A percentile compares a stretch with the other conserved stretches of the same genome.
Evolutionary conservation across 73 alveolate species (phyloP).

Genomic region (Paraurostyla sp.): DNA sequence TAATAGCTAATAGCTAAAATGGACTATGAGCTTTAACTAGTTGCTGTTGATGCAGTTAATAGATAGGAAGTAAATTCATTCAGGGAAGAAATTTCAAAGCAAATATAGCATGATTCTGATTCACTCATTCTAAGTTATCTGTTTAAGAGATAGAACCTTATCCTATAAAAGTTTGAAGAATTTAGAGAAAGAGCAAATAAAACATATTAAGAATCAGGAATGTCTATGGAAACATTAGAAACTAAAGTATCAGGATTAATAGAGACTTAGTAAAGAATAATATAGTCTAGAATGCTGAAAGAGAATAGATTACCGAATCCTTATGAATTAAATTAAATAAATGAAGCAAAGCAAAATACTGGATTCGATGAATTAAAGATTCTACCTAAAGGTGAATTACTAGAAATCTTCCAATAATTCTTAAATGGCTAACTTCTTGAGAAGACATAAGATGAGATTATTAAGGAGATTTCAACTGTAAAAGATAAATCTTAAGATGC

Average conservation of each 20-base stretch:
- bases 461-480: constrained; percentile 5
- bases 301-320: not conserved
- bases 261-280: not conserved
- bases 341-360: not conserved
- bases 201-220: not conserved
- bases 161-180: constrained; percentile 25
- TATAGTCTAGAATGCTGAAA: not conserved
- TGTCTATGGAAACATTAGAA: not conserved
- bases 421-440: not conserved
- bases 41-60: too few species aligned
- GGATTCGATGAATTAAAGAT: not conserved
- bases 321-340: not conserved
- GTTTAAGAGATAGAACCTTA: not conserved
- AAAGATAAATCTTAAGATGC: not conserved
- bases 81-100: not conserved
- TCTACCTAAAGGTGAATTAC: not conserved
- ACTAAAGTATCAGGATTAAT: not conserved
- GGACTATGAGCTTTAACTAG: too few species aligned
- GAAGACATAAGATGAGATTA: not conserved
- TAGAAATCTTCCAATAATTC: not conserved
- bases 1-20: too few species aligned
- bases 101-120: not conserved
- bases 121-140: not conserved
- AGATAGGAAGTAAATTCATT: too few species aligned
- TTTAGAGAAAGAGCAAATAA: not conserved